These are phyloP conservation scores for Colletotrichum echinochloae DNA, from an alignment of 2,329 filamentous ascomycete genomes.

Conservation along the genomic window DNA sequence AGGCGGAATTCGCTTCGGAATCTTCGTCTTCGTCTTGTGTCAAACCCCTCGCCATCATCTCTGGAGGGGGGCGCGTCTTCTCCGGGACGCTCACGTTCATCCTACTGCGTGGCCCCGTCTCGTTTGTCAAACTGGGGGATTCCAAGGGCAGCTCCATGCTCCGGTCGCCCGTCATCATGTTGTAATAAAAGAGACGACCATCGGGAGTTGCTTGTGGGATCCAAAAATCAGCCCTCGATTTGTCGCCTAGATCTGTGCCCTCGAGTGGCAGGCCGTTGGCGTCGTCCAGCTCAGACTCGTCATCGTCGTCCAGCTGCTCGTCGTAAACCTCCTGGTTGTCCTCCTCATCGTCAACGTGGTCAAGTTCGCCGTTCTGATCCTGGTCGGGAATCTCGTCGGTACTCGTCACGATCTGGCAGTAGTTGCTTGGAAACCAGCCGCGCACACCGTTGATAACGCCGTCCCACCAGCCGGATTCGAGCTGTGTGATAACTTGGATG, in stretches of 20 bases:
- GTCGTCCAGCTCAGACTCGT: constrained; percentile 69
- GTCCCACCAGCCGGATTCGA: constrained; percentile 98
- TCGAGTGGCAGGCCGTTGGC: constrained; percentile 77
- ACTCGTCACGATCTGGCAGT: constrained; percentile 87
- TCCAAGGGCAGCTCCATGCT: constrained; percentile 95
- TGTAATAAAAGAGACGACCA: constrained; percentile 96
- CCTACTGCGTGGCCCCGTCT: constrained; percentile 88
- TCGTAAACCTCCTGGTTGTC: constrained; percentile 75
- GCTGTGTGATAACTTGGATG: constrained; percentile 96
- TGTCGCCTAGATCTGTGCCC: constrained; percentile 69
- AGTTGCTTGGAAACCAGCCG: constrained; percentile 99
- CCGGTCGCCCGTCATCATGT: constrained; percentile 94
- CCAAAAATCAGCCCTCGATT: constrained; percentile 96
- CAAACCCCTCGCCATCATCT: constrained; percentile 88
- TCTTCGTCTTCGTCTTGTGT: constrained; percentile 91
- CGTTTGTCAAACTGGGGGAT: constrained; percentile 82
- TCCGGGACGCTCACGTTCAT: constrained; percentile 91
- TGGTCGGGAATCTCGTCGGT: constrained; percentile 78
- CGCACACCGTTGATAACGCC: constrained; percentile 96
- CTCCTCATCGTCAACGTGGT: constrained; percentile 71
- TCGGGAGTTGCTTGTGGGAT: constrained; percentile 97
- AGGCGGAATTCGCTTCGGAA: constrained; percentile 84
- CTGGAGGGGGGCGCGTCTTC: constrained; percentile 87
- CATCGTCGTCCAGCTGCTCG: constrained; percentile 75
- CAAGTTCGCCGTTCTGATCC: constrained; percentile 65